Base-by-base conservation (phyloP, 23 red algal species). In the Gracilariopsis chorda region DNA sequence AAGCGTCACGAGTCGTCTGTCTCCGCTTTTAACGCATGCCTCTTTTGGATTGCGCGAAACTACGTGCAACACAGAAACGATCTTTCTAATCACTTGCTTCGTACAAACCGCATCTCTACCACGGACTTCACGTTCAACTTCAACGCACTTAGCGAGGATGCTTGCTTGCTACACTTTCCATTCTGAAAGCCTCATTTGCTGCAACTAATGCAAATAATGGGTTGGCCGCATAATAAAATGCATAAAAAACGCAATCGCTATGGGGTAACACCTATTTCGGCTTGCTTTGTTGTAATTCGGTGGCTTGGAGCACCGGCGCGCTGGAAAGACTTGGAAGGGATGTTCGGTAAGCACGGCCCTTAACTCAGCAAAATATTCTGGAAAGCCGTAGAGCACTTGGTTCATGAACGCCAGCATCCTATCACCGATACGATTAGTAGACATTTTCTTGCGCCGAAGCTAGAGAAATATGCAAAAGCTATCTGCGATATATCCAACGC, bases 321-420 rank as follows among this genome's bases (percentile, higher is more conserved):
- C 20, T 80, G 76, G 76, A 27, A 8, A 68, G 7, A 65, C 41
- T 46, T 84, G 56, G 53, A 32, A 35, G 24, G 23, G 24, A n/a
- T 65, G 4, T 84, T 84, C 44, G 80, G 80, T 5, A 84, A 84
- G 41, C 51, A 65, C 17, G 37, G 9, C 36, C 39, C 53, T 5
- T 56, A 84, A 23, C 52, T 84, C 33, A 11, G 37, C 5, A 56
- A 84, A 8, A 84, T 84, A 39, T 84, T 47, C 8, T 84, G 80
- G 55, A 56, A 84, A 46, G 53, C 39, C 6, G 17, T 89, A 36
- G 84, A 77, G 35, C 6, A 51, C 35, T 52, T 80, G 75, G 8
- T 29, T 40, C n/a, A 49, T 23, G 25, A 24, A 55, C 75, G 45
- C 23, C n/a, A 57, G 25, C 19, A 80, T 49, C 24, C 55, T 21